A percentile compares a stretch with the other conserved stretches of the same genome.
These are phyloP conservation scores for Trypanosoma platydactyli DNA, from an alignment of 208 protist genomes.

Conservation along the genomic window DNA sequence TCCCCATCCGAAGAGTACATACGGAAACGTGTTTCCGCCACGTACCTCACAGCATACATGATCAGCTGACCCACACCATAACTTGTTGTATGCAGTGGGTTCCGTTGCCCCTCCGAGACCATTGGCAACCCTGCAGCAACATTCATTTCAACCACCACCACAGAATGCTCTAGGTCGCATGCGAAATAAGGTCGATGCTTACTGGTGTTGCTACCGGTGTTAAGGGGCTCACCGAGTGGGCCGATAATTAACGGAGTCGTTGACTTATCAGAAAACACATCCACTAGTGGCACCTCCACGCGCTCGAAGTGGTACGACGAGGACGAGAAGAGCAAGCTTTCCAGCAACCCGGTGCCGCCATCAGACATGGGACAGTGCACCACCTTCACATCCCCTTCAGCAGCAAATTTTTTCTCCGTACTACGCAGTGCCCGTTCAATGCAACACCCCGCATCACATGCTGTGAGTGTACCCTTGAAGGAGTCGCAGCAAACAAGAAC, in stretches of 20 bases:
- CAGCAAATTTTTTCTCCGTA: conserved; percentile 8
- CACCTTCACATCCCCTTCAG: conserved; percentile 7
- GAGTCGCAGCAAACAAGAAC: conserved; percentile 68
- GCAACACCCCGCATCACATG: conserved; percentile 56
- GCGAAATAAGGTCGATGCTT: conserved; percentile 47
- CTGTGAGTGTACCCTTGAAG: conserved; percentile 78
- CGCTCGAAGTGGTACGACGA: conserved; percentile 2
- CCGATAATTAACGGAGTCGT: conserved; percentile 36
- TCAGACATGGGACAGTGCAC: conserved; percentile 79
- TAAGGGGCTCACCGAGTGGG: conserved; percentile 45
- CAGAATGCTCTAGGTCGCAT: conserved; percentile 37
- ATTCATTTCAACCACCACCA: conserved; percentile 81
- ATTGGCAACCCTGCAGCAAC: conserved; percentile 64
- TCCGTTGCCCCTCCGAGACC: conserved; percentile 36
- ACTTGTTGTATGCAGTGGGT: conserved; percentile 63
- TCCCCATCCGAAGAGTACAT: background rate
- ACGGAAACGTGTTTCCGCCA: conserved; percentile 5
- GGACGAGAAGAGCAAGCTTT: conserved; percentile 51
- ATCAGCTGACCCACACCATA: conserved; percentile 78
- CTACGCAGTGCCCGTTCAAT: conserved; percentile 45
- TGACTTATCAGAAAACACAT: too few relatives aligned
- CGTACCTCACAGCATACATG: conserved; percentile 49
- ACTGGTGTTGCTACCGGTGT: background rate
- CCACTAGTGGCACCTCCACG: conserved; percentile 5
- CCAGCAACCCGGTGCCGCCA: conserved; percentile 69